A percentile compares a stretch with the other conserved stretches of the same genome.
Conservation (phyloP, 1,284 basidiomycete genomes). For the Cutaneotrichosporon arboriforme region DNA sequence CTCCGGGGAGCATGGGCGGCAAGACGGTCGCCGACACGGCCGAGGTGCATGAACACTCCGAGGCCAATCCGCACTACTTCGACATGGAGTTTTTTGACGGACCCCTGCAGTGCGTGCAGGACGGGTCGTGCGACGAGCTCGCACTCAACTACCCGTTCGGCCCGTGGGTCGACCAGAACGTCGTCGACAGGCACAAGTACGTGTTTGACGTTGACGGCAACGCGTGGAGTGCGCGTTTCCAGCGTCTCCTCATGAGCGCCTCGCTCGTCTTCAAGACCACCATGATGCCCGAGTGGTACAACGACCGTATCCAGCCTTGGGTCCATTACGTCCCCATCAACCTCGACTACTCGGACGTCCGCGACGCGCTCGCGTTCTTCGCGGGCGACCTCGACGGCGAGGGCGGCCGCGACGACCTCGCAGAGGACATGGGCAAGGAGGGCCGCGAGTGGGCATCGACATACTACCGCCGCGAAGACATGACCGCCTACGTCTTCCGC, state of each 20-base stretch:
- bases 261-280: constrained; percentile 43
- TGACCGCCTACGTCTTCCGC: constrained; percentile 43
- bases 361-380: constrained; percentile 43
- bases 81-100: constrained; percentile 48
- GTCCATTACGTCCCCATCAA: constrained; percentile 49
- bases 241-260: constrained; percentile 38
- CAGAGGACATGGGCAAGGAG: constrained; percentile 42
- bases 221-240: constrained; percentile 63
- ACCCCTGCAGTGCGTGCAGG: constrained; percentile 38
- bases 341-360: constrained; percentile 49
- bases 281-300: constrained; percentile 47
- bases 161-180: constrained; percentile 23
- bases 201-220: constrained; percentile 56
- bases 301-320: constrained; percentile 49
- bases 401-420: constrained; percentile 43
- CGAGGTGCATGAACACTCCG: constrained; percentile 53
- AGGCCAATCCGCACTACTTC: constrained; percentile 70
- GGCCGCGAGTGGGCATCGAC: constrained; percentile 45
- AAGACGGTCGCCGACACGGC: constrained; percentile 62
- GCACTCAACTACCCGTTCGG: constrained; percentile 26
- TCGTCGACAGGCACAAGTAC: constrained; percentile 34
- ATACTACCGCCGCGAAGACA: constrained; percentile 44
- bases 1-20: constrained; percentile 48
- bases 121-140: constrained; percentile 41
- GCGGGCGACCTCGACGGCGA: constrained; percentile 24